Evolutionary conservation across 2,329 filamentous ascomycete genomes (phyloP).

Genomic region (Phaeosphaeriaceae sp.): DNA sequence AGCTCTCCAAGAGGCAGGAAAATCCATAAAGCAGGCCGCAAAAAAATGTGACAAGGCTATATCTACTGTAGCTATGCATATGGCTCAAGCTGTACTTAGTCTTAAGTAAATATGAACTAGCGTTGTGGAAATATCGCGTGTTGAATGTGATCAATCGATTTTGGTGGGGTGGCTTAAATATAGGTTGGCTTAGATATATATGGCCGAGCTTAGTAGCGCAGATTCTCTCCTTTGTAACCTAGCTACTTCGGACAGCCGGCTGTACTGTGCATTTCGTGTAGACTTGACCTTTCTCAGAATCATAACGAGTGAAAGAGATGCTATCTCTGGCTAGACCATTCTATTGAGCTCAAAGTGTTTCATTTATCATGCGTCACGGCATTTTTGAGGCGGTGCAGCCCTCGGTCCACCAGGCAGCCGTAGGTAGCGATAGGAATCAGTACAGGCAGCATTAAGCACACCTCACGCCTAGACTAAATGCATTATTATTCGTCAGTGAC

Average conservation of each 20-base stretch:
- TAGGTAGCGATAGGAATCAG: constrained; percentile 34
- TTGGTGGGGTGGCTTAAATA: no score
- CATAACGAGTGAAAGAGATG: background rate
- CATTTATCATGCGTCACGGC: constrained; percentile 8
- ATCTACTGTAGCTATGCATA: no score
- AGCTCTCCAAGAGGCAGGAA: no score
- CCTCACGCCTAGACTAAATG: constrained; percentile 4
- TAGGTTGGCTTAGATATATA: no score
- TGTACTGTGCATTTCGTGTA: background rate
- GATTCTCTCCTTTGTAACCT: no score
- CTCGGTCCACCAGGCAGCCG: constrained; percentile 37
- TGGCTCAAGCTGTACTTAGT: no score
- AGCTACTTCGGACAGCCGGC: background rate
- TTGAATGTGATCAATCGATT: no score
- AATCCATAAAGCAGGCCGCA: no score
- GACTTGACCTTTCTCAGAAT: constrained; percentile 1
- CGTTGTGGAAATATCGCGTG: no score
- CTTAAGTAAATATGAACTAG: no score
- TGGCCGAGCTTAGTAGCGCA: no score
- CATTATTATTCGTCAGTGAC: constrained; percentile 20
- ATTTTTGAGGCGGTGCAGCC: constrained; percentile 21
- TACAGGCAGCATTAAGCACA: constrained; percentile 22
- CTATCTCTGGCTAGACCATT: constrained; percentile 12
- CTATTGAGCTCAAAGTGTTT: constrained; percentile 17
- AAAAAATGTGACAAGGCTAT: no score